A percentile compares a stretch with the other conserved stretches of the same genome.
These are phyloP conservation scores for Ustilago loliicola DNA, from an alignment of 1,284 basidiomycete species.

Conservation along the genomic window DNA sequence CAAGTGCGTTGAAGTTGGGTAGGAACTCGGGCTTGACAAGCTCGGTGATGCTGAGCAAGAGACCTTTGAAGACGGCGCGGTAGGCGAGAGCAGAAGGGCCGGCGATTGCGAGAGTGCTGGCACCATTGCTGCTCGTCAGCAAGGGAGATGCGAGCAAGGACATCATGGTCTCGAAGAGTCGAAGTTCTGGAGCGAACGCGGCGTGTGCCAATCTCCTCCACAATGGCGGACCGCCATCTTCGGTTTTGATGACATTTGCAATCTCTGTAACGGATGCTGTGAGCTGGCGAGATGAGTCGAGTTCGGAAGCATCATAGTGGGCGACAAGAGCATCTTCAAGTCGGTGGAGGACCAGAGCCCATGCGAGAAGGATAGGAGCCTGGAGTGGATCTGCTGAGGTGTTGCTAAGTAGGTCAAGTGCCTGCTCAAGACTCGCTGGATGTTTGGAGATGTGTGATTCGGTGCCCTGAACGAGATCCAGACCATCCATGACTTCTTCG, in stretches of 20 bases:
- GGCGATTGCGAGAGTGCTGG: conserved; percentile 73
- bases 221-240: conserved; percentile 63
- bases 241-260: conserved; percentile 45
- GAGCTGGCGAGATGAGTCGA: conserved; percentile 48
- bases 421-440: conserved; percentile 38
- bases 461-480: conserved; percentile 26
- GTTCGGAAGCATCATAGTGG: conserved; percentile 44
- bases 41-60: conserved; percentile 77
- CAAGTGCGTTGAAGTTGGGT: conserved; percentile 76
- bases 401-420: conserved; percentile 76
- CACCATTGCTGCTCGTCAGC: conserved; percentile 56
- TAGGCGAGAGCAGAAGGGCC: conserved; percentile 85
- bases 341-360: conserved; percentile 79
- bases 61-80: conserved; percentile 84
- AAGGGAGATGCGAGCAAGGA: conserved; percentile 66
- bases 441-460: conserved; percentile 33
- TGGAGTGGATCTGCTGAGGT: conserved; percentile 76
- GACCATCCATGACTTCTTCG: conserved; percentile 77
- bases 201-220: conserved; percentile 70
- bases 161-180: conserved; percentile 64
- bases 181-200: conserved; percentile 67
- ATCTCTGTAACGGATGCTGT: conserved; percentile 22
- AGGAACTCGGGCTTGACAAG: conserved; percentile 78
- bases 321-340: conserved; percentile 63
- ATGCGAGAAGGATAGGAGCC: conserved; percentile 80